Conservation (phyloP, 495 filamentous ascomycete genomes). For the Xanthoparmelia taractica region DNA sequence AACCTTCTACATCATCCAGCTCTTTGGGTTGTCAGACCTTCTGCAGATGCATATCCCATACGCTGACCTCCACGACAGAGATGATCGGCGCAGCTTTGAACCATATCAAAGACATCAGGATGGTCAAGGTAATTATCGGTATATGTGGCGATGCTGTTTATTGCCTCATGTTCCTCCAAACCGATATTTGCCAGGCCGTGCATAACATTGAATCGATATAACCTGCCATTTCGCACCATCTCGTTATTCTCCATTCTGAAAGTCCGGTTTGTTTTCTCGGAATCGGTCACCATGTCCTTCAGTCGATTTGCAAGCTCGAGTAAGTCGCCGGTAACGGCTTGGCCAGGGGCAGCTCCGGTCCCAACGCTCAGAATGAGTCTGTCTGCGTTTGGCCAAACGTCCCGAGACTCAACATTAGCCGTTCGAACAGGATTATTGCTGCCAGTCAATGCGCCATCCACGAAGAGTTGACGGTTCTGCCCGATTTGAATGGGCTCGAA, state of each 20-base stretch:
- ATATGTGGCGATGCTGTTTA: slow-evolving; percentile 7
- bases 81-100: neutral
- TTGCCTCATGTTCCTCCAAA: slow-evolving; percentile 7
- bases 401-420: slow-evolving; percentile 28
- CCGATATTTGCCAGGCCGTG: slow-evolving; percentile 4
- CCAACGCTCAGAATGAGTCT: slow-evolving; percentile 7
- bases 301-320: slow-evolving; percentile 7
- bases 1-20: neutral
- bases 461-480: slow-evolving; percentile 30
- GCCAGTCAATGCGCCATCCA: slow-evolving; percentile 37
- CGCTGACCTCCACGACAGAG: neutral
- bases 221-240: neutral
- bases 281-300: slow-evolving; percentile 3
- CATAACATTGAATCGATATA: slow-evolving; percentile 11
- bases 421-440: slow-evolving; percentile 39
- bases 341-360: slow-evolving; percentile 8
- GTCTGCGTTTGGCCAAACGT: slow-evolving; percentile 18
- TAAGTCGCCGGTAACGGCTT: neutral
- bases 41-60: neutral
- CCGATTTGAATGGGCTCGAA: slow-evolving; percentile 36
- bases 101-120: neutral
- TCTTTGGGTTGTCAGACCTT: neutral
- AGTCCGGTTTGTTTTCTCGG: slow-evolving; percentile 6
- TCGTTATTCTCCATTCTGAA: slow-evolving; percentile 6
- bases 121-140: neutral